Evolutionary conservation across 345 rosid genomes (phyloP).

Genomic region (Rhizophora mangle): DNA sequence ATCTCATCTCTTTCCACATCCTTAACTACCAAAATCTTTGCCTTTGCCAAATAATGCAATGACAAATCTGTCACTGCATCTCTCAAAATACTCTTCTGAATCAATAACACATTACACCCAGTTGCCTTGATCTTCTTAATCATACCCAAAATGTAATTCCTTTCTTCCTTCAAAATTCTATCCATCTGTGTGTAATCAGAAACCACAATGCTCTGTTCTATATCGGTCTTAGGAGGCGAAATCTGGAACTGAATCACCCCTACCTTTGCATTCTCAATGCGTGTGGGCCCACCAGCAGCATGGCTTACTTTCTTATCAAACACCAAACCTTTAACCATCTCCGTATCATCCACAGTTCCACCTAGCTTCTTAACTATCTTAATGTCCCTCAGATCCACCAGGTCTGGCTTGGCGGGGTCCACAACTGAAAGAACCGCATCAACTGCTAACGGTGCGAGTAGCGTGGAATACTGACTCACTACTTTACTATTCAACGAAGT

Average conservation of each 20-base stretch:
- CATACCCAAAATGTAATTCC: constrained; percentile 94
- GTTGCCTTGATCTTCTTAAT: constrained; percentile 92
- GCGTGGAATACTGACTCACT: constrained; percentile 87
- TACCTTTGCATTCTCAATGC: constrained; percentile 85
- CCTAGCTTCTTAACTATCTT: constrained; percentile 98
- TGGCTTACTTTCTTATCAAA: constrained; percentile 94
- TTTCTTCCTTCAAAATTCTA: constrained; percentile 96
- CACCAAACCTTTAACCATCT: constrained; percentile 79
- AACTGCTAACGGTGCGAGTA: constrained; percentile 92
- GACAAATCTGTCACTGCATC: constrained; percentile 97
- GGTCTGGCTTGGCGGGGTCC: constrained; percentile 73
- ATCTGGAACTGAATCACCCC: constrained; percentile 98
- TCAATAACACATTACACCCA: constrained; percentile 85
- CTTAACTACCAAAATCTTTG: constrained; percentile 87
- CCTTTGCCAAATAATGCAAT: constrained; percentile 85
- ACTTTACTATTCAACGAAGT: constrained; percentile 97
- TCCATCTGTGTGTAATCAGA: constrained; percentile 98
- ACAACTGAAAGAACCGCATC: constrained; percentile 78
- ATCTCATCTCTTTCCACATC: constrained; percentile 97
- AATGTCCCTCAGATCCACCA: constrained; percentile 88
- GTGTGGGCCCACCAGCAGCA: constrained; percentile 80
- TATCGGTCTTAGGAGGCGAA: constrained; percentile 92
- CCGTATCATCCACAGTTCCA: constrained; percentile 98
- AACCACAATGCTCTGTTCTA: constrained; percentile 92
- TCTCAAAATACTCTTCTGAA: constrained; percentile 97